phyloP scores from a whole-genome alignment of 2,329 filamentous ascomycete species.

The Nemania diffusa region DNA sequence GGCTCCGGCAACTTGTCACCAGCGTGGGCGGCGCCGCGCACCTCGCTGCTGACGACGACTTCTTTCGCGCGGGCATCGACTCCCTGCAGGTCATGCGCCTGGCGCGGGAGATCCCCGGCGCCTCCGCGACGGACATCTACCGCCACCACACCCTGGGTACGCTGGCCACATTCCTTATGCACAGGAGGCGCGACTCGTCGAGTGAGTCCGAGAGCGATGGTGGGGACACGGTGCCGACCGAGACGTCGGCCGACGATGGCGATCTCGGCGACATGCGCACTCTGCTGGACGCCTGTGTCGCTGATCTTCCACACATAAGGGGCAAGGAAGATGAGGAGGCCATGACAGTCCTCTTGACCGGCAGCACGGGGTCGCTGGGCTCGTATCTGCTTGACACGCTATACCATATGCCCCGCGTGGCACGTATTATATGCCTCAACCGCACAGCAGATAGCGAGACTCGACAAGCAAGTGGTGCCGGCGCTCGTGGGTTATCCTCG shows the following conservation, averaged over 20 bases:
- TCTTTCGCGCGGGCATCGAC: constrained; percentile 17
- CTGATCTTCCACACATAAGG: background rate
- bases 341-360: constrained; percentile 51
- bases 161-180: background rate
- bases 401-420: constrained; percentile 41
- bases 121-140: constrained; percentile 3
- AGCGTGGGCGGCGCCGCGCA: background rate
- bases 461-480: constrained; percentile 9
- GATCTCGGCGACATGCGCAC: constrained; percentile 10
- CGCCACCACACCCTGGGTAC: constrained; percentile 10
- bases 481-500: constrained; percentile 3
- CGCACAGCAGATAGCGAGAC: constrained; percentile 18
- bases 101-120: constrained; percentile 1
- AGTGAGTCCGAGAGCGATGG: constrained; percentile 6
- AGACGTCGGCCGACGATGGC: background rate
- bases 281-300: background rate
- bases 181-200: background rate
- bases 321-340: too few relatives aligned
- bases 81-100: constrained; percentile 15
- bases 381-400: constrained; percentile 53
- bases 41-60: constrained; percentile 7
- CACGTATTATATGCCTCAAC: constrained; percentile 31
- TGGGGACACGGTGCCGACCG: constrained; percentile 5
- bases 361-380: constrained; percentile 54
- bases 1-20: background rate